These are phyloP conservation scores for Leonotis leonurus DNA, from an alignment of 257 asterid genomes.

Conservation along the genomic window DNA sequence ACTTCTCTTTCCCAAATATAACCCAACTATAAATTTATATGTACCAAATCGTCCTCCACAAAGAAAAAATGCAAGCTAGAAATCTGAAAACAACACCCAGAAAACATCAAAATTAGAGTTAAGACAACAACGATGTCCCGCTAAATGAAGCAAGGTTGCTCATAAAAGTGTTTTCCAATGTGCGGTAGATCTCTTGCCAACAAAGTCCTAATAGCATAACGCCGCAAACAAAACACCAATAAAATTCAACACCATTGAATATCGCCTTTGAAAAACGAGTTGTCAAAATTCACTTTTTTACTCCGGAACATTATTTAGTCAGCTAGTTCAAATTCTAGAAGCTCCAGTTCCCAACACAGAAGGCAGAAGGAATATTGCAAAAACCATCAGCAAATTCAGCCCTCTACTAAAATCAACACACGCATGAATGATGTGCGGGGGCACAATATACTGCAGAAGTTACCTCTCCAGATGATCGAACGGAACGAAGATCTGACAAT, in stretches of 20 bases:
- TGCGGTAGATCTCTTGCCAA: constrained; percentile 30
- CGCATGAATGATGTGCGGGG: not conserved
- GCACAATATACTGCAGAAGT: constrained; percentile 12
- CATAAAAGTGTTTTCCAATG: constrained; percentile 15
- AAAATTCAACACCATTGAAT: constrained; percentile 31
- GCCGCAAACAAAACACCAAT: constrained; percentile 22
- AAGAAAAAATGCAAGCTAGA: not conserved
- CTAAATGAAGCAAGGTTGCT: not conserved
- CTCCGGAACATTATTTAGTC: too few species aligned
- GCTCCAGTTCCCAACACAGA: constrained; percentile 26
- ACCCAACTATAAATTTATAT: constrained; percentile 8
- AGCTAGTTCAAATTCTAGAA: constrained; percentile 53
- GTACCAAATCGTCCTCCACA: constrained; percentile 16
- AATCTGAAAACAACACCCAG: constrained; percentile 26
- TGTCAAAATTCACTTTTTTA: constrained; percentile 34
- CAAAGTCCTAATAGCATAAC: constrained; percentile 22
- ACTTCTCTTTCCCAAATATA: constrained; percentile 11
- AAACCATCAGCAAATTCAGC: constrained; percentile 23
- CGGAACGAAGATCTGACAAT: constrained; percentile 65
- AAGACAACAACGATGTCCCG: not conserved
- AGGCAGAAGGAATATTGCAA: constrained; percentile 24
- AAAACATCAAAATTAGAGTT: constrained; percentile 22
- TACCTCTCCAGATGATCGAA: constrained; percentile 35
- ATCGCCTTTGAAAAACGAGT: constrained; percentile 18
- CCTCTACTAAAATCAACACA: not conserved